phyloP scores from a whole-genome alignment of 805 yeast genomes.

The Ogataea parapolymorpha region DNA sequence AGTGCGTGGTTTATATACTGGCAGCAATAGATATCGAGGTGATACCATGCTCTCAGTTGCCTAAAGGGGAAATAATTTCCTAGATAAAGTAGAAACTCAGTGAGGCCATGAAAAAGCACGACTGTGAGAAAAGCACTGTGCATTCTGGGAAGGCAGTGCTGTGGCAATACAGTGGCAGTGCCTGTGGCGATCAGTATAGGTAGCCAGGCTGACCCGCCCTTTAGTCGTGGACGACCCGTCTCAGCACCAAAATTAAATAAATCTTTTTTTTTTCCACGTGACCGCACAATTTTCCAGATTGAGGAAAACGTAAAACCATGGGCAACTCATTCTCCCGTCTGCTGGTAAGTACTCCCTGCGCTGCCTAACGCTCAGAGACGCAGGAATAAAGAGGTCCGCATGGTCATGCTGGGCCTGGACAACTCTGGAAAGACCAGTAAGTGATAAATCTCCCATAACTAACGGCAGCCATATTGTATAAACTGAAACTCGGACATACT shows the following conservation, averaged over 20 bases:
- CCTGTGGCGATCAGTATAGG: too few species aligned
- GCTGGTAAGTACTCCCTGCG: slow-evolving; percentile 15
- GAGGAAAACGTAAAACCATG: slow-evolving; percentile 11
- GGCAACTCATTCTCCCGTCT: slow-evolving; percentile 23
- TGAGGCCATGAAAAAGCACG: too few species aligned
- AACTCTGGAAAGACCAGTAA: slow-evolving; percentile 84
- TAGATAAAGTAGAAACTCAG: background rate
- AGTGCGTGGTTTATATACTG: background rate
- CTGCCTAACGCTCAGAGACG: slow-evolving; percentile 13
- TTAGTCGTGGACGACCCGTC: background rate
- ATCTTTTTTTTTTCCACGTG: background rate
- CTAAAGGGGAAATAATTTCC: slow-evolving; percentile 24
- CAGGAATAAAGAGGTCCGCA: slow-evolving; percentile 38
- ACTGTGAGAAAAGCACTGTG: too few species aligned
- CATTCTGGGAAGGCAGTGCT: too few species aligned
- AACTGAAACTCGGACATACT: slow-evolving; percentile 72
- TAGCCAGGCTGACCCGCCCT: background rate
- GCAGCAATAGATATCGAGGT: background rate
- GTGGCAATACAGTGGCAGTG: too few species aligned
- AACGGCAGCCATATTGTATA: slow-evolving; percentile 64
- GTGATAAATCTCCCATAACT: slow-evolving; percentile 17
- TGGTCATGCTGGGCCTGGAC: slow-evolving; percentile 88
- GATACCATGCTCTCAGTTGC: slow-evolving; percentile 18
- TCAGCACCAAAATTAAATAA: background rate
- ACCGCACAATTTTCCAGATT: background rate